phyloP scores from a whole-genome alignment of 164 flowering plant genomes.

The Macadamia integrifolia region DNA sequence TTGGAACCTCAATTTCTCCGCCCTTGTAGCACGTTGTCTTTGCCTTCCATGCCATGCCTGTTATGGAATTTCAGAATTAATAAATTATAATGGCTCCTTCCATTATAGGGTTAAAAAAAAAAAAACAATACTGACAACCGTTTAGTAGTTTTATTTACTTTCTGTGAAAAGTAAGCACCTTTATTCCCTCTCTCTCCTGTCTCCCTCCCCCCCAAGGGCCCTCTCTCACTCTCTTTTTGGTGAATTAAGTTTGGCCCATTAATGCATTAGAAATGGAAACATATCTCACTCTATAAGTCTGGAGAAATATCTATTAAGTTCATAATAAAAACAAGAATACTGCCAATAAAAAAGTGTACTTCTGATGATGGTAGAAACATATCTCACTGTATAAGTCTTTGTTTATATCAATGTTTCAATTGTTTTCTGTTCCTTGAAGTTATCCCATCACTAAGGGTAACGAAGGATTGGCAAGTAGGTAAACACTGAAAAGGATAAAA shows the following conservation, averaged over 20 bases:
- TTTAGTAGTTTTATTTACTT: not conserved
- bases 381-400: no score
- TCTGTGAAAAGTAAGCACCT: not conserved
- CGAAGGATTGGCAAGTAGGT: not conserved
- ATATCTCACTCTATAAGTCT: no score
- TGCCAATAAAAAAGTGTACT: no score
- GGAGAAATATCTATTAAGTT: not conserved
- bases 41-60: constrained; percentile 99
- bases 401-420: no score
- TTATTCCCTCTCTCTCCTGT: not conserved
- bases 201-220: not conserved
- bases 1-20: constrained; percentile 87
- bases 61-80: not conserved
- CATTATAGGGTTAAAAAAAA: no score
- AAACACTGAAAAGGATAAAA: not conserved
- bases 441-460: no score
- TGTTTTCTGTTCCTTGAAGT: not conserved
- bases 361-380: no score
- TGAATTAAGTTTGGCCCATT: no score
- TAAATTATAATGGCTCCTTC: not conserved
- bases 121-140: not conserved
- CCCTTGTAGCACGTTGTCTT: constrained; percentile 88
- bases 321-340: no score
- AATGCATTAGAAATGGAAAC: no score
- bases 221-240: not conserved